A percentile compares a stretch with the other conserved stretches of the same genome.
Evolutionary conservation across 257 asterid genomes (phyloP).

Genomic region (Solanum lignicaule): DNA sequence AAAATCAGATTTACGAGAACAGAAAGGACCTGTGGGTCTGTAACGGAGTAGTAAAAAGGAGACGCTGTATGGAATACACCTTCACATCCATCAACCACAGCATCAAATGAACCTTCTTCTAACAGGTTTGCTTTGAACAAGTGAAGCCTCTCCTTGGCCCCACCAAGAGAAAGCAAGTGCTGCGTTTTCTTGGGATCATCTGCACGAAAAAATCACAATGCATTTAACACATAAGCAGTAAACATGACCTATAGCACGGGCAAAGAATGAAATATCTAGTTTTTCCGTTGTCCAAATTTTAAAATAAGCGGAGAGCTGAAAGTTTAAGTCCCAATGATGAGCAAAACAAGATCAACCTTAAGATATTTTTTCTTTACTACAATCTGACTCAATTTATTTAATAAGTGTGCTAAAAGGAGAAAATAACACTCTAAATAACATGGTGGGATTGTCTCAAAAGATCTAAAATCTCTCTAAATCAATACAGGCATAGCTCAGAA

Average conservation of each 20-base stretch:
- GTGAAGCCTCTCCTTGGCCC: conserved; percentile 47
- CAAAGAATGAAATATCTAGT: neutral
- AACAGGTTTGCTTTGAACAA: conserved; percentile 29
- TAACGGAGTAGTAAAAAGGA: conserved; percentile 15
- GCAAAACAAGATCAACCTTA: neutral
- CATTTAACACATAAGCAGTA: neutral
- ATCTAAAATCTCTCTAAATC: neutral
- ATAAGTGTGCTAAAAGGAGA: neutral
- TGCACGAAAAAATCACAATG: neutral
- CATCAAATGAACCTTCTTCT: conserved; percentile 34
- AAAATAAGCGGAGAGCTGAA: neutral
- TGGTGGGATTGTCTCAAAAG: neutral
- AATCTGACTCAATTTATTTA: neutral
- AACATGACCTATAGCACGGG: neutral
- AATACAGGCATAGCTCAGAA: neutral
- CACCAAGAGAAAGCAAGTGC: conserved; percentile 33
- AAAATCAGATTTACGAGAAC: neutral
- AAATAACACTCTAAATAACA: neutral
- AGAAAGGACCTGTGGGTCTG: neutral
- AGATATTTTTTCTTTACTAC: neutral
- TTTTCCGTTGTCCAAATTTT: neutral
- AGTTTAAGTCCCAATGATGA: neutral
- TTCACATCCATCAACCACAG: conserved; percentile 35
- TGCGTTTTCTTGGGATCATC: neutral
- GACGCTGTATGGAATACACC: conserved; percentile 48